Conservation (phyloP, 1,284 basidiomycete genomes). For the Mycosarcoma mackinlayi region DNA sequence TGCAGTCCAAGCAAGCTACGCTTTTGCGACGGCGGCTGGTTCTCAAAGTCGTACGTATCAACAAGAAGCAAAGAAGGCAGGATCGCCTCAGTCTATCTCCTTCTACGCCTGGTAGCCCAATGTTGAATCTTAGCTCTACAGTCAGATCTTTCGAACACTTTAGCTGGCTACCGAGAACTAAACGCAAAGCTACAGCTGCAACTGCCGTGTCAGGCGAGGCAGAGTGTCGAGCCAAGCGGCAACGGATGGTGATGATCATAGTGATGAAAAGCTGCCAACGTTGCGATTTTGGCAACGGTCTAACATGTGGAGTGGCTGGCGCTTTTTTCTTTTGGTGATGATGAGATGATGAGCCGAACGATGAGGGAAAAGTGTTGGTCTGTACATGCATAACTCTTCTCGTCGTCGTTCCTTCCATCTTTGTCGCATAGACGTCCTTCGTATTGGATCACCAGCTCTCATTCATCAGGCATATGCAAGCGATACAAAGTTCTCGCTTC, state of each 20-base stretch:
- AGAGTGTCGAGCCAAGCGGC: not conserved
- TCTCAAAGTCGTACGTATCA: not conserved
- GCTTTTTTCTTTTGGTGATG: too few species aligned
- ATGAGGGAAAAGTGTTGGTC: constrained; percentile 6
- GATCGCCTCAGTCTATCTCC: constrained; percentile 25
- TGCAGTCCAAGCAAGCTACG: constrained; percentile 4
- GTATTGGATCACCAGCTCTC: too few species aligned
- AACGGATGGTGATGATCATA: constrained; percentile 7
- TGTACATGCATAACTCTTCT: not conserved
- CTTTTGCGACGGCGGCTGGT: not conserved
- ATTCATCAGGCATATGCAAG: not conserved
- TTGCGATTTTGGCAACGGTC: not conserved
- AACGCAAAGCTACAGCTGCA: too few species aligned
- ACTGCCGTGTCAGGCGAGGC: not conserved
- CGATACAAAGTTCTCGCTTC: not conserved
- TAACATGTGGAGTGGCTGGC: constrained; percentile 16
- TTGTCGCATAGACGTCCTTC: not conserved
- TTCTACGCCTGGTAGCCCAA: constrained; percentile 41
- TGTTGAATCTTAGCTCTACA: too few species aligned
- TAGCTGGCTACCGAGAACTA: too few species aligned
- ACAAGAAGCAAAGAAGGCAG: not conserved
- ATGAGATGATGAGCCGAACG: not conserved
- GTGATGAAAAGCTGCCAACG: not conserved
- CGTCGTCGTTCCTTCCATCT: not conserved
- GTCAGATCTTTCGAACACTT: too few species aligned